Evolutionary conservation across 148 eudicot species (phyloP).

Genomic region (Rheum nobile): DNA sequence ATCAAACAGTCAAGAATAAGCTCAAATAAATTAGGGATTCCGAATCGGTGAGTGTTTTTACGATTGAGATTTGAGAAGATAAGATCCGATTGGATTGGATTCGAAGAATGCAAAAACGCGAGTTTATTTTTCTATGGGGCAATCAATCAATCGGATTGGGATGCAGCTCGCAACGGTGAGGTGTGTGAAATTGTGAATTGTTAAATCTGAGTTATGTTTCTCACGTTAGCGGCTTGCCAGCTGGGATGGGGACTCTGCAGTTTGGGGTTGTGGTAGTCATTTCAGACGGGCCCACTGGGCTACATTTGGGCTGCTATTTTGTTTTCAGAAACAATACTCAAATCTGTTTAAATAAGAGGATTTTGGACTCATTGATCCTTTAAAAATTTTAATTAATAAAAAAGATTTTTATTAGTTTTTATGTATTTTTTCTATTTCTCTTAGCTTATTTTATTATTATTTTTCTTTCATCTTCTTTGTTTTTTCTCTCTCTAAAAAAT

Average conservation of each 20-base stretch:
- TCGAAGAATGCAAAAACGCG: not conserved
- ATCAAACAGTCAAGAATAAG: constrained; percentile 7
- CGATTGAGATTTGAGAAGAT: not conserved
- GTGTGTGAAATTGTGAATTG: not conserved
- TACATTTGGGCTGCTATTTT: not conserved
- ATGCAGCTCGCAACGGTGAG: not conserved
- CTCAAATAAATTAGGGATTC: not conserved
- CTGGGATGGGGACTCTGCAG: not conserved
- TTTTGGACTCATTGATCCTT: too few relatives aligned
- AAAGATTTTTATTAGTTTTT: too few relatives aligned
- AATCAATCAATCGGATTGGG: not conserved
- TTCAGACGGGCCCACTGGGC: not conserved
- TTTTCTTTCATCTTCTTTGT: too few relatives aligned
- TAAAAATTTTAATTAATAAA: too few relatives aligned
- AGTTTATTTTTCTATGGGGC: not conserved
- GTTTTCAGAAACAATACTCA: not conserved
- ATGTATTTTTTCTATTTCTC: too few relatives aligned
- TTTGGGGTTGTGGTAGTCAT: not conserved
- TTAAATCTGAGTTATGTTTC: constrained; percentile 2
- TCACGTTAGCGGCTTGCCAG: constrained; percentile 9
- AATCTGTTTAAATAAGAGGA: too few relatives aligned
- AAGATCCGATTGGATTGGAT: not conserved
- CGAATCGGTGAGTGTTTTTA: not conserved
- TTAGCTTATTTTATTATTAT: too few relatives aligned
- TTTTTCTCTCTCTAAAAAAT: too few relatives aligned